These are phyloP conservation scores for Celoporthe dispersa DNA, from an alignment of 2,329 filamentous ascomycete genomes.

Conservation along the genomic window DNA sequence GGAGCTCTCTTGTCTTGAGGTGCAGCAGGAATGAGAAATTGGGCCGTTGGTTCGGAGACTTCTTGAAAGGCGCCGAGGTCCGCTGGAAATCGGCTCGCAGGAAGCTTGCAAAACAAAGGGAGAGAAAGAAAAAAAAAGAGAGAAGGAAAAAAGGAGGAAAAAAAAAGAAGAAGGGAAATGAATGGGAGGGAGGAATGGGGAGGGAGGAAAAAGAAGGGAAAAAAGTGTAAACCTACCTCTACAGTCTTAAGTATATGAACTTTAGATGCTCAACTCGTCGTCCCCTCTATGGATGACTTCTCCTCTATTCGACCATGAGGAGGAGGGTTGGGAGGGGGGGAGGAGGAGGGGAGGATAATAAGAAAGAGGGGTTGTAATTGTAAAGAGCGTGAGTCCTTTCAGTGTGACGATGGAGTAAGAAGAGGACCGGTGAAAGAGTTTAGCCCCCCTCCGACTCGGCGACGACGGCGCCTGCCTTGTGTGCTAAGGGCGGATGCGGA, in stretches of 20 bases:
- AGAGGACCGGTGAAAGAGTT: constrained; percentile 4
- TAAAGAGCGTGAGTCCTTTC: not conserved
- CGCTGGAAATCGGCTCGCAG: not conserved
- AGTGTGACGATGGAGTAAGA: not conserved
- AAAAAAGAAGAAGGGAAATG: not conserved
- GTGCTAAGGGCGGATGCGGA: not conserved
- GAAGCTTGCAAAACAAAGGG: not conserved
- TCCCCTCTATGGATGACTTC: not conserved
- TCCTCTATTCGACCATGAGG: constrained; percentile 2
- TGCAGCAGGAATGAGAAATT: not conserved
- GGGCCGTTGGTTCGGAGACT: constrained; percentile 8
- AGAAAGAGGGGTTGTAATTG: not conserved
- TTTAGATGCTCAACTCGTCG: not conserved
- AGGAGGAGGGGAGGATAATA: not conserved
- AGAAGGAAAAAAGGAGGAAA: not conserved
- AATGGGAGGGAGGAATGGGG: not conserved
- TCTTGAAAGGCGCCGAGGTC: constrained; percentile 15
- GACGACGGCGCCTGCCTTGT: not conserved
- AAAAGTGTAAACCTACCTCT: not conserved
- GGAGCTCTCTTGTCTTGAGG: not conserved
- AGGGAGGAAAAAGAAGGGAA: too few relatives aligned
- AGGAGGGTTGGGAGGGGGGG: not conserved
- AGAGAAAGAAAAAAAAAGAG: not conserved
- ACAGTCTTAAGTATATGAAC: not conserved
- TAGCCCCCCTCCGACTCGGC: constrained; percentile 12